Conservation (phyloP, 192 early-diverging fungal species). For the Coemansia sp. region DNA sequence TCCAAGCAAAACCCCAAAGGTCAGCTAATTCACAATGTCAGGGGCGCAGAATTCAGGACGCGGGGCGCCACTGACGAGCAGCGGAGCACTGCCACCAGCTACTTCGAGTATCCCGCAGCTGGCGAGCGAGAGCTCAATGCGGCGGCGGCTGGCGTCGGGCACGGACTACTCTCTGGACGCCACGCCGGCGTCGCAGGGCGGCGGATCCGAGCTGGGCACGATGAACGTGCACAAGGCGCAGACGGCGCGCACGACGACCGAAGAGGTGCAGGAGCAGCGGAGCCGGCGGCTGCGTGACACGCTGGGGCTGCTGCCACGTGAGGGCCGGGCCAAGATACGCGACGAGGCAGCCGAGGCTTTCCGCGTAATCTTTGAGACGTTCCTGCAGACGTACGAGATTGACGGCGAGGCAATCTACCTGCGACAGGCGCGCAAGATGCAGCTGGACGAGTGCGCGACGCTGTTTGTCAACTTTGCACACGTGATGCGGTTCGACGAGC, state of each 20-base stretch:
- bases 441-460: constrained; percentile 58
- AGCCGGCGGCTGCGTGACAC: constrained; percentile 39
- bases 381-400: constrained; percentile 58
- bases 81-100: constrained; percentile 24
- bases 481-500: constrained; percentile 55
- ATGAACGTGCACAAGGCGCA: constrained; percentile 14
- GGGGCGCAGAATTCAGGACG: not conserved
- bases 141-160: constrained; percentile 30
- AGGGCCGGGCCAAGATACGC: constrained; percentile 45
- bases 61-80: constrained; percentile 18
- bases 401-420: constrained; percentile 58
- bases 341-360: constrained; percentile 71
- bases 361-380: constrained; percentile 65
- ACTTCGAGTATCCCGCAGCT: constrained; percentile 39
- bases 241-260: constrained; percentile 29
- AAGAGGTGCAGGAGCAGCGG: constrained; percentile 46
- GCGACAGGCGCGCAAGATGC: constrained; percentile 62
- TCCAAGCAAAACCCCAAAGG: not conserved
- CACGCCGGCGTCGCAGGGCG: constrained; percentile 6
- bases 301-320: constrained; percentile 31
- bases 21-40: not conserved
- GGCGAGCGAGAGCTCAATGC: constrained; percentile 38
- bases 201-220: constrained; percentile 33
- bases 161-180: constrained; percentile 12
- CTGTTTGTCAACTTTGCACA: constrained; percentile 76